phyloP scores from a whole-genome alignment of 352 stramenopile genomes.

The Achlya hypogyna region DNA sequence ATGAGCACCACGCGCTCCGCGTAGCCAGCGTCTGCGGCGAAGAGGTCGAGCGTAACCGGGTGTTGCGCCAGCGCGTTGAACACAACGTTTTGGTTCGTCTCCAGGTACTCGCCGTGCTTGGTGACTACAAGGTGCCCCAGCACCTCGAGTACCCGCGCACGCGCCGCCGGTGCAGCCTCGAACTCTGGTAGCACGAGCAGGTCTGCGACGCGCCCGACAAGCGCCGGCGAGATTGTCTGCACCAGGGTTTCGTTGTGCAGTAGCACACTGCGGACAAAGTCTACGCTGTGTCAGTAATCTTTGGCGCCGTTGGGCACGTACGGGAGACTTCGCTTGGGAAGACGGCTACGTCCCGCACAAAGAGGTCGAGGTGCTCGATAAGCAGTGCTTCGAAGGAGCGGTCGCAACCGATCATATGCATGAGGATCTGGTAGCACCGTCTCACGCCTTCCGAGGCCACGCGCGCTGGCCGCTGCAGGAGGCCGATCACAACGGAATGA shows the following conservation, averaged over 20 bases:
- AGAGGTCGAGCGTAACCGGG: neutral
- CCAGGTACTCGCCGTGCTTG: neutral
- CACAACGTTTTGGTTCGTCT: neutral
- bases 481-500: neutral
- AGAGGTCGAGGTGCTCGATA: neutral
- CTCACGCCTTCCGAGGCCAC: neutral
- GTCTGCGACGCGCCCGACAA: neutral
- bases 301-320: neutral
- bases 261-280: neutral
- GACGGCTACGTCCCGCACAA: neutral
- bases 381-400: neutral
- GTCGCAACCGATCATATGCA: neutral
- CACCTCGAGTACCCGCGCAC: neutral
- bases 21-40: neutral
- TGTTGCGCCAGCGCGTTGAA: neutral
- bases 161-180: too few species aligned
- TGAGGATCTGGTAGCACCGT: neutral
- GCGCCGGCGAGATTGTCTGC: neutral
- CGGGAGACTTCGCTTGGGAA: neutral
- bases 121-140: neutral
- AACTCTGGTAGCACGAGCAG: neutral
- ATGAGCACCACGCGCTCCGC: neutral
- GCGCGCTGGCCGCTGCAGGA: neutral
- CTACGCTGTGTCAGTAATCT: neutral
- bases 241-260: neutral